Conservation (phyloP, 1,139 yeast genomes). For the Geotrichum bryndzae region DNA sequence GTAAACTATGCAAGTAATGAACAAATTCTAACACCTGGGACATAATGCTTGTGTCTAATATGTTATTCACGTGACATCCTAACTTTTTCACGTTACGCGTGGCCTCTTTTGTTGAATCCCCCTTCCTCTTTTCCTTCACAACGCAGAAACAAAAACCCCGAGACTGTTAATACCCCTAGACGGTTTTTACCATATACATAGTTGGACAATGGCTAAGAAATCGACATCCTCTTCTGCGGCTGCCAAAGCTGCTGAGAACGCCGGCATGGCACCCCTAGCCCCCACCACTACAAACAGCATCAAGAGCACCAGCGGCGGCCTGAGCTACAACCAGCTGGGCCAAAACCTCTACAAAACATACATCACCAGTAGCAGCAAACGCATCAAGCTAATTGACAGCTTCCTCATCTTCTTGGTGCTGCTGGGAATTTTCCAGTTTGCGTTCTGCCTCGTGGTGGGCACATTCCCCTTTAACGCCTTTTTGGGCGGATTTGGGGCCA, state of each 20-base stretch:
- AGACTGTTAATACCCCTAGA: too few species aligned
- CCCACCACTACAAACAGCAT: background rate
- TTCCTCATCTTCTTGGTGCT: conserved; percentile 70
- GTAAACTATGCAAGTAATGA: background rate
- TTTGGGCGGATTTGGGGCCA: conserved; percentile 82
- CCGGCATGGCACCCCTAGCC: background rate
- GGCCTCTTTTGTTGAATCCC: background rate
- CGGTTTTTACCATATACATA: too few species aligned
- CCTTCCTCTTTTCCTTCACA: background rate
- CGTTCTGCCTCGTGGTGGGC: conserved; percentile 70
- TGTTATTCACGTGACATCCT: background rate
- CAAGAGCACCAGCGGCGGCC: background rate
- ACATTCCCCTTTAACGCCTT: conserved; percentile 96
- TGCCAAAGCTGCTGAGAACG: background rate
- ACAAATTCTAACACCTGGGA: background rate
- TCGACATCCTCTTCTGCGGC: background rate
- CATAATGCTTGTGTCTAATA: background rate
- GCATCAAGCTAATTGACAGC: conserved; percentile 58
- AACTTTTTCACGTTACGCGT: background rate
- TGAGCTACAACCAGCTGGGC: background rate
- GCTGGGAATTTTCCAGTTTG: conserved; percentile 72
- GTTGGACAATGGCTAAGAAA: background rate
- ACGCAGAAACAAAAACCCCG: too few species aligned
- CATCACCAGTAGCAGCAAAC: conserved; percentile 23
- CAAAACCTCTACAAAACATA: conserved; percentile 24